phyloP scores from a whole-genome alignment of 495 filamentous ascomycete genomes.

The Tirmania nivea region DNA sequence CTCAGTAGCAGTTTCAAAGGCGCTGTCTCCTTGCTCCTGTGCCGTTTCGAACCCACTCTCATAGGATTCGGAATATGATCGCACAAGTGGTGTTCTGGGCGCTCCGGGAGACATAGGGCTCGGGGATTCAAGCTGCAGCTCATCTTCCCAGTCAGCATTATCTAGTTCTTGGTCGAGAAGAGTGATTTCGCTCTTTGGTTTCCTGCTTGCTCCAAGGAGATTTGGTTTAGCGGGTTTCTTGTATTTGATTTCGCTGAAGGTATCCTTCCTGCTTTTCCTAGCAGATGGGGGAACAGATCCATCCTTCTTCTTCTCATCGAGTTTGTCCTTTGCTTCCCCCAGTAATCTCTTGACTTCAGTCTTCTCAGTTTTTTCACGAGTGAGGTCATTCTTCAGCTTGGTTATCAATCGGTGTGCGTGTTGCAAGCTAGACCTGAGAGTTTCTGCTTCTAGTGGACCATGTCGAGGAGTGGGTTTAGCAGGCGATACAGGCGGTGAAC shows the following conservation, averaged over 20 bases:
- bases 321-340: slow-evolving; percentile 82
- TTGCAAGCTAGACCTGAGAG: slow-evolving; percentile 72
- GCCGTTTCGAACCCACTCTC: slow-evolving; percentile 19
- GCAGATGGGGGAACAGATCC: slow-evolving; percentile 27
- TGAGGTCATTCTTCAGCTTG: slow-evolving; percentile 76
- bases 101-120: not conserved
- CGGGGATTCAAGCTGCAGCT: not conserved
- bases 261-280: slow-evolving; percentile 44
- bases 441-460: slow-evolving; percentile 77
- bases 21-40: slow-evolving; percentile 30
- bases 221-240: slow-evolving; percentile 53
- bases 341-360: slow-evolving; percentile 86
- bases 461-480: slow-evolving; percentile 80
- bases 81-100: not conserved
- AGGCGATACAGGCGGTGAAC: slow-evolving; percentile 75
- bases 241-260: slow-evolving; percentile 27
- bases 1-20: slow-evolving; percentile 72
- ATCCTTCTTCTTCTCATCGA: slow-evolving; percentile 49
- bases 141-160: slow-evolving; percentile 69
- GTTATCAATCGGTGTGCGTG: slow-evolving; percentile 95
- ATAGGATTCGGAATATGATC: not conserved
- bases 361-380: slow-evolving; percentile 95
- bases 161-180: slow-evolving; percentile 37
- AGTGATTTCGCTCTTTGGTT: slow-evolving; percentile 50
- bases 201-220: slow-evolving; percentile 56